These are phyloP conservation scores for Eragrostis tef DNA, from an alignment of 202 grass and related monocot genomes.

Conservation along the genomic window DNA sequence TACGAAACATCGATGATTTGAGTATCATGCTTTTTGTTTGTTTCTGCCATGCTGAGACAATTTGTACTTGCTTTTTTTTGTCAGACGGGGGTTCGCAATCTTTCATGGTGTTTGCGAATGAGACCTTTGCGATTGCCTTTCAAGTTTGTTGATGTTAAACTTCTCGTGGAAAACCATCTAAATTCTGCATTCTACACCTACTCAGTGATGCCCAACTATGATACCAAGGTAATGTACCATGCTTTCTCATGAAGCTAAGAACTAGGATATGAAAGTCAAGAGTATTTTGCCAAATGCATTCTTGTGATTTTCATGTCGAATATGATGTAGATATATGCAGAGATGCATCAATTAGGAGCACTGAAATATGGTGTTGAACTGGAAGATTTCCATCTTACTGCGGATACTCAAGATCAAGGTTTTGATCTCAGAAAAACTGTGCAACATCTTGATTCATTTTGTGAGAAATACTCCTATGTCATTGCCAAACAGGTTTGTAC, in stretches of 20 bases:
- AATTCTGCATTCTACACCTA: slow-evolving; percentile 70
- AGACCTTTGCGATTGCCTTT: slow-evolving; percentile 70
- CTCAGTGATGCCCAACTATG: slow-evolving; percentile 71
- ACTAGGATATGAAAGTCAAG: slow-evolving; percentile 34
- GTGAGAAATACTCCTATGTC: slow-evolving; percentile 63
- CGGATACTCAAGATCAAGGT: slow-evolving; percentile 48
- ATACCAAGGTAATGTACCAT: slow-evolving; percentile 56
- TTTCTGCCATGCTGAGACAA: slow-evolving; percentile 26
- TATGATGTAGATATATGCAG: slow-evolving; percentile 73
- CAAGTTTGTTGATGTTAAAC: slow-evolving; percentile 70
- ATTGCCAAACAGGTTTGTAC: slow-evolving; percentile 67
- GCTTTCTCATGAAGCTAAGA: slow-evolving; percentile 7
- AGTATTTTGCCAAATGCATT: slow-evolving; percentile 11
- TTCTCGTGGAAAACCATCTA: slow-evolving; percentile 67
- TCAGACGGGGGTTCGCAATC: slow-evolving; percentile 75
- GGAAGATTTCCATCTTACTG: slow-evolving; percentile 62
- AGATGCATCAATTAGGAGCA: slow-evolving; percentile 72
- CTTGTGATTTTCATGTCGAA: slow-evolving; percentile 28
- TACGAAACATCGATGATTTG: slow-evolving; percentile 22
- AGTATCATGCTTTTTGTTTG: slow-evolving; percentile 25
- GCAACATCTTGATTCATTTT: slow-evolving; percentile 64
- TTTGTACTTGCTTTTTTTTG: slow-evolving; percentile 18
- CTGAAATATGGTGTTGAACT: slow-evolving; percentile 68
- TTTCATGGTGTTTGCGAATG: slow-evolving; percentile 70
- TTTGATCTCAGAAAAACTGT: slow-evolving; percentile 56